phyloP scores from a whole-genome alignment of 495 filamentous ascomycete species.

The Bryoglossum gracile region DNA sequence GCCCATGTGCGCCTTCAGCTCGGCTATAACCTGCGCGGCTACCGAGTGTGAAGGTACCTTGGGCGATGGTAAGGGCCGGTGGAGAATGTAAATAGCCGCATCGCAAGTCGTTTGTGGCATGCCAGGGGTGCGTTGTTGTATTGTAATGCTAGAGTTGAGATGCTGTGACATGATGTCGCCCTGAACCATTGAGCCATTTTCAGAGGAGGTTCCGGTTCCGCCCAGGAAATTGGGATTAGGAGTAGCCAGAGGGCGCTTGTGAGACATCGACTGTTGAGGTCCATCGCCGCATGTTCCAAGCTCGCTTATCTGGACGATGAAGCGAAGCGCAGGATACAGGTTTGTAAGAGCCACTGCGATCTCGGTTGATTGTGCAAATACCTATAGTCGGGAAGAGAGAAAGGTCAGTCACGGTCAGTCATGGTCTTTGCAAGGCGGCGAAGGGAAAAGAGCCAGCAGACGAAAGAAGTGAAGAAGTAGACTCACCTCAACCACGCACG shows the following conservation, averaged over 20 bases:
- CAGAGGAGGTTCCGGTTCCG: too few relatives aligned
- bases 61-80: constrained; percentile 21
- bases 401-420: too few relatives aligned
- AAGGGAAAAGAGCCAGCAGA: too few relatives aligned
- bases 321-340: constrained; percentile 27
- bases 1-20: constrained; percentile 4
- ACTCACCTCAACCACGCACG: background rate
- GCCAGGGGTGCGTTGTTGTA: constrained; percentile 21
- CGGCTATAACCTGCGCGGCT: constrained; percentile 12
- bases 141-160: constrained; percentile 14
- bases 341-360: constrained; percentile 22
- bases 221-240: too few relatives aligned
- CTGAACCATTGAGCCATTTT: too few relatives aligned
- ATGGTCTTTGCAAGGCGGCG: too few relatives aligned
- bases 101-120: constrained; percentile 25
- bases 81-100: constrained; percentile 31
- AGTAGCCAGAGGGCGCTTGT: too few relatives aligned
- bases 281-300: too few relatives aligned
- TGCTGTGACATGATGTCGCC: background rate
- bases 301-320: constrained; percentile 31
- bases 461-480: too few relatives aligned
- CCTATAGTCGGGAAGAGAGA: background rate
- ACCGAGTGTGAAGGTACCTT: background rate
- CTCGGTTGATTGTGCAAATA: constrained; percentile 20
- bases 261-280: background rate